These are phyloP conservation scores for Aschersonia sp. DNA, from an alignment of 2,329 filamentous ascomycete genomes.

Conservation along the genomic window DNA sequence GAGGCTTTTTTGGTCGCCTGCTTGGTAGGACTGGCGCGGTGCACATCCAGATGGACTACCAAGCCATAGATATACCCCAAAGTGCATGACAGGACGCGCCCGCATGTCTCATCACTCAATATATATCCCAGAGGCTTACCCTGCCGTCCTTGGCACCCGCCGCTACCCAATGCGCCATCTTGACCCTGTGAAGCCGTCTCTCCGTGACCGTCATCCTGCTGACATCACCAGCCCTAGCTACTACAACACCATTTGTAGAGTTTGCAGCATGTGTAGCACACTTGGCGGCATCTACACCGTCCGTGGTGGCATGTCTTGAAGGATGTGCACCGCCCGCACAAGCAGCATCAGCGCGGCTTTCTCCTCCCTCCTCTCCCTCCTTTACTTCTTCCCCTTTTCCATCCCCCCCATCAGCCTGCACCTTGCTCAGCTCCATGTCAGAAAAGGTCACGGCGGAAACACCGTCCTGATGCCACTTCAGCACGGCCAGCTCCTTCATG, in stretches of 20 bases:
- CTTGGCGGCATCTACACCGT: no score
- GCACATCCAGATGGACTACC: neutral
- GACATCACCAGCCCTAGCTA: neutral
- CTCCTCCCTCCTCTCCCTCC: neutral
- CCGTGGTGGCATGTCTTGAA: no score
- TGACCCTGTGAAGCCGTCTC: conserved; percentile 48
- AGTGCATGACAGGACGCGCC: neutral
- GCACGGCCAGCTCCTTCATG: conserved; percentile 74
- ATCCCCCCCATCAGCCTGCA: neutral
- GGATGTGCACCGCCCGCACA: neutral
- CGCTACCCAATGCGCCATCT: conserved; percentile 72
- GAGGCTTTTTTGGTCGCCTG: no score
- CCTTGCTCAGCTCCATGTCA: conserved; percentile 13
- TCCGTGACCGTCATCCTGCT: conserved; percentile 35
- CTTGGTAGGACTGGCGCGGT: neutral
- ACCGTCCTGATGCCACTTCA: conserved; percentile 88
- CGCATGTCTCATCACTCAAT: conserved; percentile 27
- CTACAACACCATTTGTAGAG: no score
- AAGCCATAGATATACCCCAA: neutral
- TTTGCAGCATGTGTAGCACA: no score
- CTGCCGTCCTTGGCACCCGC: conserved; percentile 91
- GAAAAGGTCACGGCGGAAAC: conserved; percentile 74
- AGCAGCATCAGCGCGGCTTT: neutral
- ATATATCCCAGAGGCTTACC: conserved; percentile 91
- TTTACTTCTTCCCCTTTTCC: neutral